Conservation (phyloP, 305 asterid species). For the Fraxinus sp. region DNA sequence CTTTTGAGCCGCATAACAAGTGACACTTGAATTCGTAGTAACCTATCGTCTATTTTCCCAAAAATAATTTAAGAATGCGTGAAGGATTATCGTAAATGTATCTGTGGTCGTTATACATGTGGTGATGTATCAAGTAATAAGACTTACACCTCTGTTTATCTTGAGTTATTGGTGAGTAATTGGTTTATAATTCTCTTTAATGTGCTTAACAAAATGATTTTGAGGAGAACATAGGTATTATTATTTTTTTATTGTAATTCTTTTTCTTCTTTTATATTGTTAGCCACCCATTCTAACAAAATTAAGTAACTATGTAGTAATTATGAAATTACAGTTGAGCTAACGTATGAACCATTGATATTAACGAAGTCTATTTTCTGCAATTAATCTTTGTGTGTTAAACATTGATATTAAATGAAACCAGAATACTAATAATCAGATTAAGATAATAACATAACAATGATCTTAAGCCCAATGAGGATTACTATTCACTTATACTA, state of each 20-base stretch:
- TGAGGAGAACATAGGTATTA: not conserved
- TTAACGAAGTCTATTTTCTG: not conserved
- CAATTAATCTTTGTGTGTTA: not conserved
- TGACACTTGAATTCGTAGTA: not conserved
- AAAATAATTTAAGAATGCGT: not conserved
- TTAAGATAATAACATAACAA: not conserved
- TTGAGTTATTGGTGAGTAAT: not conserved
- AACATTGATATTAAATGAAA: not conserved
- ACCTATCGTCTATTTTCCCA: not conserved
- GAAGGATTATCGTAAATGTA: not conserved
- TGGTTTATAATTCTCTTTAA: not conserved
- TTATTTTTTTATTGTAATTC: not conserved
- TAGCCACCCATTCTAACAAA: not conserved
- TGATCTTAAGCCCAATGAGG: not conserved
- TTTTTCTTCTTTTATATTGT: not conserved
- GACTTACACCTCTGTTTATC: not conserved
- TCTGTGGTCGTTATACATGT: not conserved
- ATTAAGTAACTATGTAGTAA: not conserved
- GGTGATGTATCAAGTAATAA: not conserved
- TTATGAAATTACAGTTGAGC: not conserved
- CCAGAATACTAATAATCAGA: not conserved
- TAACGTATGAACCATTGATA: not conserved
- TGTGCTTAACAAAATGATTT: not conserved
- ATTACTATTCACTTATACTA: not conserved
- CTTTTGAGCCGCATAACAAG: not conserved